These are phyloP conservation scores for Knoxia roxburghii DNA, from an alignment of 257 asterid species.

Conservation along the genomic window DNA sequence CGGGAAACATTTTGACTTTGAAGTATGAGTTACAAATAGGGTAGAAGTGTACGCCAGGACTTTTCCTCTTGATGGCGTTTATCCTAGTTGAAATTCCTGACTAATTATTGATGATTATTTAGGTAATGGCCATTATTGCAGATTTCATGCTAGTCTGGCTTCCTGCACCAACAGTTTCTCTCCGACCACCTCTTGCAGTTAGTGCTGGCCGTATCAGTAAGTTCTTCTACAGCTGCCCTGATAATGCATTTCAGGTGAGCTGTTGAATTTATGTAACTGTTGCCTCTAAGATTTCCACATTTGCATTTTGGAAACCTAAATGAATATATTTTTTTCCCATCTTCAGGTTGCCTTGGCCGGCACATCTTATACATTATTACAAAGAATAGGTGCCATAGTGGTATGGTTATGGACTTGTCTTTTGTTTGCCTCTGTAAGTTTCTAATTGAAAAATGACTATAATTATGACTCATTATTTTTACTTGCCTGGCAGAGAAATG, in stretches of 20 bases:
- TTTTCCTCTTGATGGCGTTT: background rate
- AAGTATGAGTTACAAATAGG: background rate
- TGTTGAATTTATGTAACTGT: background rate
- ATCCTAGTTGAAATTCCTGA: conserved; percentile 2
- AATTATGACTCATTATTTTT: conserved; percentile 16
- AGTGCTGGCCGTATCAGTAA: conserved; percentile 61
- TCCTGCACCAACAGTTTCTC: conserved; percentile 94
- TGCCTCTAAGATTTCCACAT: background rate
- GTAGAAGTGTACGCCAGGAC: background rate
- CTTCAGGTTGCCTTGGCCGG: conserved; percentile 91
- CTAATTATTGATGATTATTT: conserved; percentile 13
- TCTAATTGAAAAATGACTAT: background rate
- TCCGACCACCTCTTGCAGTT: conserved; percentile 57
- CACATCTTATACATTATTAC: conserved; percentile 52
- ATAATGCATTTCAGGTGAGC: conserved; percentile 89
- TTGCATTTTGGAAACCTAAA: background rate
- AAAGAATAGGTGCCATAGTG: conserved; percentile 82
- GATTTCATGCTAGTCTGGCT: conserved; percentile 99
- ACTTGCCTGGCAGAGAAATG: conserved; percentile 67
- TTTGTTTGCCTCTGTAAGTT: conserved; percentile 1
- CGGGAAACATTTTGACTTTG: background rate
- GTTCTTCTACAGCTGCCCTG: conserved; percentile 88
- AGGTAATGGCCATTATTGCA: conserved; percentile 94
- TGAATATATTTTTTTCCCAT: background rate
- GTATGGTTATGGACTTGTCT: conserved; percentile 31